phyloP scores from a whole-genome alignment of 495 filamentous ascomycete species.

The Saxispiralis lemnorum region DNA sequence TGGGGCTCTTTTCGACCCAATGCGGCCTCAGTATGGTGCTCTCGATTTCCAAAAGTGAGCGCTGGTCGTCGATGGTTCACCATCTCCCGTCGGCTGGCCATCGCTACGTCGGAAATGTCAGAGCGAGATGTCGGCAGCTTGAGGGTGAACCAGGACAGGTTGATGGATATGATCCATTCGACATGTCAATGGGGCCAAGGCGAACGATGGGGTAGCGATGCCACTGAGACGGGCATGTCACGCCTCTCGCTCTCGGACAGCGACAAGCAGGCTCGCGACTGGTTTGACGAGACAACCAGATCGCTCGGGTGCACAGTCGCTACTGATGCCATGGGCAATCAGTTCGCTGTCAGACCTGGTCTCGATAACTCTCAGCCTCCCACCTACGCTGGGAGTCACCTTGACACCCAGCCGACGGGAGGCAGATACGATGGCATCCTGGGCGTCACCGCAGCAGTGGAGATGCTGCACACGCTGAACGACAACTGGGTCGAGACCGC shows the following conservation, averaged over 20 bases:
- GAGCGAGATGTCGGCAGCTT: conserved; percentile 25
- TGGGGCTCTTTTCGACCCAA: no score
- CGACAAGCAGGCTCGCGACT: conserved; percentile 55
- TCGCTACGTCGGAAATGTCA: conserved; percentile 22
- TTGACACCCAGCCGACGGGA: conserved; percentile 64
- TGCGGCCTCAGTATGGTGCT: no score
- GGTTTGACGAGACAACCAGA: conserved; percentile 52
- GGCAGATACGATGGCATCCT: conserved; percentile 65
- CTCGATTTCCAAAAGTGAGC: no score
- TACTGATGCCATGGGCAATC: conserved; percentile 51
- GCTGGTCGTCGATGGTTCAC: conserved; percentile 9
- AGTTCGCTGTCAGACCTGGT: conserved; percentile 54
- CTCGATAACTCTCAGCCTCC: conserved; percentile 35
- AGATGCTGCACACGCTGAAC: conserved; percentile 49
- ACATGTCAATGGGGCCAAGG: conserved; percentile 52
- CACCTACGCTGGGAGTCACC: conserved; percentile 54
- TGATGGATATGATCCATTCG: conserved; percentile 45
- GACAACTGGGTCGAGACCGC: conserved; percentile 53
- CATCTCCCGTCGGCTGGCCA: conserved; percentile 6
- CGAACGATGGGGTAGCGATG: conserved; percentile 40
- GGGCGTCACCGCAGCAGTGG: conserved; percentile 53
- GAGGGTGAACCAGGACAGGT: conserved; percentile 38
- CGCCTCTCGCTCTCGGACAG: conserved; percentile 50
- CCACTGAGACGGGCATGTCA: conserved; percentile 48
- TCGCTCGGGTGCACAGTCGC: conserved; percentile 44